Conservation (phyloP, 345 rosid genomes). For the Acer campestre region DNA sequence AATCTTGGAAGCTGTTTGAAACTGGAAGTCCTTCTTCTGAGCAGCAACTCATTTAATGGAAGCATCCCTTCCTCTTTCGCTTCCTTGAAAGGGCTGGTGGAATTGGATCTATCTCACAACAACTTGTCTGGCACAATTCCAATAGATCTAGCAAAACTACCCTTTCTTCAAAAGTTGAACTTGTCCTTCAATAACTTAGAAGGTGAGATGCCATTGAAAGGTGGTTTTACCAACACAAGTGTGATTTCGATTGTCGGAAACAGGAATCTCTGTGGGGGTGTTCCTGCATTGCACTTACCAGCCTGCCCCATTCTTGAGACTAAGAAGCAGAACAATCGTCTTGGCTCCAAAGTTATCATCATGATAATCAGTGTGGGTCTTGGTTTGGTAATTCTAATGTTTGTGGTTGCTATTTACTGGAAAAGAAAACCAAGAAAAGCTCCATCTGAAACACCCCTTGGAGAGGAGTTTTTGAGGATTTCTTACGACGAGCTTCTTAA, state of each 20-base stretch:
- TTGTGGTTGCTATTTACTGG: not conserved
- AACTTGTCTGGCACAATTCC: conserved; percentile 28
- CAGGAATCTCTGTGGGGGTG: conserved; percentile 16
- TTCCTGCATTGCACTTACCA: conserved; percentile 6
- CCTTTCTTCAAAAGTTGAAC: conserved; percentile 8
- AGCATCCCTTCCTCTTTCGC: conserved; percentile 19
- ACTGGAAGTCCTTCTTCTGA: conserved; percentile 11
- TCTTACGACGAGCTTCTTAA: conserved; percentile 17
- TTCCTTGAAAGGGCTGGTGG: conserved; percentile 18
- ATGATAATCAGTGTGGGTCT: not conserved
- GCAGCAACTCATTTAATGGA: conserved; percentile 17
- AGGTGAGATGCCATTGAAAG: conserved; percentile 17
- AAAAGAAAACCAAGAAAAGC: conserved; percentile 2
- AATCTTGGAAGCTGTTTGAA: conserved; percentile 18
- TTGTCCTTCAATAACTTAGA: conserved; percentile 28
- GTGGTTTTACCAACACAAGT: conserved; percentile 22
- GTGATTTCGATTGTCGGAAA: conserved; percentile 19
- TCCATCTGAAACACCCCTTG: not conserved
- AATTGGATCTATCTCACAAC: conserved; percentile 25
- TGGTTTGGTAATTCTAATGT: not conserved
- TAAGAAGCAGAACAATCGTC: not conserved
- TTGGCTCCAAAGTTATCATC: not conserved
- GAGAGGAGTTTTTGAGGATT: not conserved
- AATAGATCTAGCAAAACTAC: not conserved
- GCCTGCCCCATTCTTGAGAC: conserved; percentile 1